Conservation (phyloP, 2,329 filamentous ascomycete genomes). For the Aspergillus ibericus region DNA sequence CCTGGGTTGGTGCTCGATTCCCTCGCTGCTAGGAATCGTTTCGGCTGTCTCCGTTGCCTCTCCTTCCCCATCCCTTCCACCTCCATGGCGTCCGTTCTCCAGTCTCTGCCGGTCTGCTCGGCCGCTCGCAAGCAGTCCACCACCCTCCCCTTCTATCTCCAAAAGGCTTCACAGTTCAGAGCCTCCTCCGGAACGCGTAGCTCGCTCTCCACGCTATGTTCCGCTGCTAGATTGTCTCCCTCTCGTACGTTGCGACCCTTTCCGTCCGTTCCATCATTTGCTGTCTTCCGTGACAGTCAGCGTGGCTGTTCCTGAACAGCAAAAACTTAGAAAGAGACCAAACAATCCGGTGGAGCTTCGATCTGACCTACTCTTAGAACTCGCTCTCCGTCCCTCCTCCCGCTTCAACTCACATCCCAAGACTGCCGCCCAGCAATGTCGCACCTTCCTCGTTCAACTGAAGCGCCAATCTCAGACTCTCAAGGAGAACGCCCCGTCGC, state of each 20-base stretch:
- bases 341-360: not conserved
- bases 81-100: conserved; percentile 34
- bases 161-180: conserved; percentile 26
- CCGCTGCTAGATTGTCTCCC: conserved; percentile 25
- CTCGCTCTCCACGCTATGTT: conserved; percentile 31
- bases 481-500: conserved; percentile 31
- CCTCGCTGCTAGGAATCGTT: not conserved
- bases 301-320: not conserved
- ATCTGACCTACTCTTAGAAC: conserved; percentile 22
- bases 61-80: conserved; percentile 5
- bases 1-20: conserved; percentile 2
- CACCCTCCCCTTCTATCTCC: conserved; percentile 28
- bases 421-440: conserved; percentile 30
- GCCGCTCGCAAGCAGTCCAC: conserved; percentile 38
- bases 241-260: conserved; percentile 31
- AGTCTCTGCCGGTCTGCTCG: conserved; percentile 32
- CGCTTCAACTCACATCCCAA: conserved; percentile 17
- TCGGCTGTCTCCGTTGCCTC: not conserved
- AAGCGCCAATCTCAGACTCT: conserved; percentile 37
- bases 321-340: not conserved
- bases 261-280: conserved; percentile 9
- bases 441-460: conserved; percentile 40
- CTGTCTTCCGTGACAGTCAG: conserved; percentile 4
- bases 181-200: conserved; percentile 32
- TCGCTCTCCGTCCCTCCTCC: conserved; percentile 22